Evolutionary conservation across 73 alveolate species (phyloP).

Genomic region (Urostyla sp.): DNA sequence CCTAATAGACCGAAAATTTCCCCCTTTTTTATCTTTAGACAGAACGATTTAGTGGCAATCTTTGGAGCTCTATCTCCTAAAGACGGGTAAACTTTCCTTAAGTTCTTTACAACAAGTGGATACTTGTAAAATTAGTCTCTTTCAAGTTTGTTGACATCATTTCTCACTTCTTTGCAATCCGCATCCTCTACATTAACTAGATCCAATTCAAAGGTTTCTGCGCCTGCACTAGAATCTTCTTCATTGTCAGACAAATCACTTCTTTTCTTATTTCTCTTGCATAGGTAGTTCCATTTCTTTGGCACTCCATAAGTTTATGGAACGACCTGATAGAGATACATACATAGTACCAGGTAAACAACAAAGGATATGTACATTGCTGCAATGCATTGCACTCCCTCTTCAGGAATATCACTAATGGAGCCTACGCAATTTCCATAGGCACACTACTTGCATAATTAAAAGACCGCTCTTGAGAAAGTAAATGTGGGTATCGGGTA

Average conservation of each 20-base stretch:
- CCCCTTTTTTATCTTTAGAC: conserved; percentile 81
- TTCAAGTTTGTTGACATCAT: conserved; percentile 65
- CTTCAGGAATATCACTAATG: conserved; percentile 76
- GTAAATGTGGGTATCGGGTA: conserved; percentile 76
- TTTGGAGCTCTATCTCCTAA: conserved; percentile 80
- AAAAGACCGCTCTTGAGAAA: conserved; percentile 86
- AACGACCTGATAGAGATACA: conserved; percentile 91
- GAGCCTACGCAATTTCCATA: conserved; percentile 81
- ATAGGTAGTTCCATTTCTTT: conserved; percentile 36
- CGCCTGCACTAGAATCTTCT: background rate
- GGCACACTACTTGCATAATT: conserved; percentile 88
- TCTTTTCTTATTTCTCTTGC: background rate
- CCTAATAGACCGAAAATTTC: conserved; percentile 98
- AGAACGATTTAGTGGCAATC: conserved; percentile 85
- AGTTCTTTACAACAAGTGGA: conserved; percentile 80
- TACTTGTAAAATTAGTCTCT: conserved; percentile 66
- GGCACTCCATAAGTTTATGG: conserved; percentile 96
- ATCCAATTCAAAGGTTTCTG: conserved; percentile 27
- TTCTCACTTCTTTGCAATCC: conserved; percentile 82
- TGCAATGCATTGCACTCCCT: conserved; percentile 77
- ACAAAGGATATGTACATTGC: conserved; percentile 77
- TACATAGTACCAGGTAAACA: conserved; percentile 83
- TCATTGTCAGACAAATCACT: background rate
- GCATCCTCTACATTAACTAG: conserved; percentile 69
- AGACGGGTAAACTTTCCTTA: conserved; percentile 75